Evolutionary conservation across 2,329 filamentous ascomycete genomes (phyloP), one percentile per base, ranked within the genome.

Genomic region (Aspergillus versicolor): DNA sequence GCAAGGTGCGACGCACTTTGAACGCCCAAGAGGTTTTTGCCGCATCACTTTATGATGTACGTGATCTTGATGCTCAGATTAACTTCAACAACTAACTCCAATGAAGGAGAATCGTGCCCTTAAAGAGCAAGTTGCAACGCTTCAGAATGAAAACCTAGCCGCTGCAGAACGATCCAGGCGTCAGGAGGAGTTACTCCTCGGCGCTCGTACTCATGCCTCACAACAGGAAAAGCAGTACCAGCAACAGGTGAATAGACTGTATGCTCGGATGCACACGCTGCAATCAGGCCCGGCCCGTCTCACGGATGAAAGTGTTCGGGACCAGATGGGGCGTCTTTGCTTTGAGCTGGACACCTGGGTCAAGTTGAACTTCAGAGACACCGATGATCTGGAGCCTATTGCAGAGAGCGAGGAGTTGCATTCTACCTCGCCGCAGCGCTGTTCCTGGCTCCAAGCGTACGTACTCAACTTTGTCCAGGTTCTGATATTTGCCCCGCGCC

Each of bases 301-400:
- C 15, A 27, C 45, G 4, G 51, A 58, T 11, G 56, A 51, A 6
- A 19, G 48, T 4, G 30, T 58, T 15, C 3, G 34, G 9, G 41
- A 47, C 2, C n/a, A 27, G 12, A 51, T 58, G 46, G 46, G 51
- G 22, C 49, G 24, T 2, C 17, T 58, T 11, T 27, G n/a, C 13
- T 52, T 47, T 27, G 30, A 47, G 11, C 41, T 58, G 3, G 56
- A 58, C 2, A 22, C n/a, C 32, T 58, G 56, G 56, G 22, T 58
- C 51, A 54, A 46, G 8, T 5, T 22, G 1, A 47, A 47, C 40
- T 58, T 54, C 46, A 41, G 41, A 27, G 24, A 58, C 13, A 19
- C 4, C 38, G 43, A n/a, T 9, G 21, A 21, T 4, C 21, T 49
- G 13, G 19, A n/a, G 3, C 8, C 22, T 12, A 41, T 4, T 15